Evolutionary conservation across 768 basidiomycete genomes (phyloP).

Genomic region (Tulasnella sp.): DNA sequence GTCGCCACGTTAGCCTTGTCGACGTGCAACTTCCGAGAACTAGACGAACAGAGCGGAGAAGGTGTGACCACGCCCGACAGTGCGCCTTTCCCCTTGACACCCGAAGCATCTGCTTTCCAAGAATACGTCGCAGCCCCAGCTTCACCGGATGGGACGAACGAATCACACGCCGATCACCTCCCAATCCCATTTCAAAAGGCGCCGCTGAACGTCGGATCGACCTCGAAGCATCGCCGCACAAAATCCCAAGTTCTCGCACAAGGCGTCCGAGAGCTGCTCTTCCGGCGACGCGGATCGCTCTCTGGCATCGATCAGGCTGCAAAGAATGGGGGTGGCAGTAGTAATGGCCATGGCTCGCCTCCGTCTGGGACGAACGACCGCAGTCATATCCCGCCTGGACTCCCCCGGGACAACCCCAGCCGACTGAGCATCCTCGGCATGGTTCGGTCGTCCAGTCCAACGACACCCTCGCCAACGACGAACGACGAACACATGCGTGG

Average conservation of each 20-base stretch:
- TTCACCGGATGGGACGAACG: not conserved
- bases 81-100: not conserved
- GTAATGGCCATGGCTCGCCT: too few relatives aligned
- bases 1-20: not conserved
- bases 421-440: too few relatives aligned
- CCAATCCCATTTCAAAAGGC: not conserved
- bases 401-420: too few relatives aligned
- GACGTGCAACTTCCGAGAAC: not conserved
- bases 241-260: conserved; percentile 1
- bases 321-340: too few relatives aligned
- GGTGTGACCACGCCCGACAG: not conserved
- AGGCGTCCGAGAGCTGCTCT: conserved; percentile 1
- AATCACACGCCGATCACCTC: not conserved
- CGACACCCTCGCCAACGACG: too few relatives aligned
- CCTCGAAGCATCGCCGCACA: not conserved
- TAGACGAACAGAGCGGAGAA: not conserved
- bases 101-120: not conserved
- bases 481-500: too few relatives aligned
- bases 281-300: not conserved
- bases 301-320: too few relatives aligned
- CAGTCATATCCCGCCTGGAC: too few relatives aligned
- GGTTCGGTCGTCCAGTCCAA: too few relatives aligned
- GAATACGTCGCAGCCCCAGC: not conserved
- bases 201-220: not conserved
- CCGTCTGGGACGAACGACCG: too few relatives aligned